Conservation (phyloP, 345 rosid genomes). For the Sapria himalayana region DNA sequence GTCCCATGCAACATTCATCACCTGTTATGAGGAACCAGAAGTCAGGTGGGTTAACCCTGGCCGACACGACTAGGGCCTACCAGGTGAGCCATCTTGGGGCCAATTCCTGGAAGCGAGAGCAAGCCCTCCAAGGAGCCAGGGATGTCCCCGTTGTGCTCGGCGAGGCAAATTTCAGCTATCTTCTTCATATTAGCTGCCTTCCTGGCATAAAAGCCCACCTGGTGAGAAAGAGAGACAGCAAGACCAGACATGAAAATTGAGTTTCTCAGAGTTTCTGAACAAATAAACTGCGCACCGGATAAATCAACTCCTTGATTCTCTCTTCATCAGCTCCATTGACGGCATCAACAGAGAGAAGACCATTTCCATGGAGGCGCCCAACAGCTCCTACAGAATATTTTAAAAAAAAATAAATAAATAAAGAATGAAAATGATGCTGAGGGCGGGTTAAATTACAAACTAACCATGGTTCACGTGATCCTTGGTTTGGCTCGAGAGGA, state of each 20-base stretch:
- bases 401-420: not conserved
- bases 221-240: conserved; percentile 5
- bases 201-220: conserved; percentile 92
- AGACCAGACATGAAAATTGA: not conserved
- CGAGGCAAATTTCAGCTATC: conserved; percentile 65
- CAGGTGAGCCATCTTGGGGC: conserved; percentile 66
- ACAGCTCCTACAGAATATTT: conserved; percentile 45
- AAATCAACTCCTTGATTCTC: conserved; percentile 53
- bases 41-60: too few species aligned
- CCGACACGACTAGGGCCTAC: too few species aligned
- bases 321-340: conserved; percentile 67
- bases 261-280: not conserved
- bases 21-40: too few species aligned
- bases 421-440: not conserved
- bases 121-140: conserved; percentile 74
- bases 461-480: conserved; percentile 52
- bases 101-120: conserved; percentile 81
- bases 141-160: conserved; percentile 62
- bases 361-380: conserved; percentile 48
- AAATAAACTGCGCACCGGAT: conserved; percentile 56
- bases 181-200: conserved; percentile 82
- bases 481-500: conserved; percentile 60
- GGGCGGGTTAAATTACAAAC: too few species aligned
- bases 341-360: conserved; percentile 61
- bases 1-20: conserved; percentile 78